These are phyloP conservation scores for Dichomitus squalens DNA, from an alignment of 1,284 basidiomycete species.

Conservation along the genomic window DNA sequence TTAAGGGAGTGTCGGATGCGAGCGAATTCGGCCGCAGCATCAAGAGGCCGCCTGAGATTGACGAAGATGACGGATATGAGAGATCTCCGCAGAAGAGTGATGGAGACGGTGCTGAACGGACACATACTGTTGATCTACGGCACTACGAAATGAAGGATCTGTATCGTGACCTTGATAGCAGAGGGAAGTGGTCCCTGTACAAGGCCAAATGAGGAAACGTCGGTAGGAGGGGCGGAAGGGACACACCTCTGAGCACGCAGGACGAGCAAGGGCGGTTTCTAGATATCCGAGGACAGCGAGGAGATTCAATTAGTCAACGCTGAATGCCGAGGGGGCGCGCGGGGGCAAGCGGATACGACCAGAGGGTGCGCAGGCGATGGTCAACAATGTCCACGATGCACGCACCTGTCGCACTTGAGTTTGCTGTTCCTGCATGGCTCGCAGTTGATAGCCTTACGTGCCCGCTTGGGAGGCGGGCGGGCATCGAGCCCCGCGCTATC, in stretches of 20 bases:
- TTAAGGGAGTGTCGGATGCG: constrained; percentile 73
- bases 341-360: background rate
- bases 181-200: constrained; percentile 65
- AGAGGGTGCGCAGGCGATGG: background rate
- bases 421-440: constrained; percentile 83
- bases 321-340: background rate
- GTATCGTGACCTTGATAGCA: constrained; percentile 62
- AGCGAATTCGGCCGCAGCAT: constrained; percentile 72
- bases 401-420: constrained; percentile 80
- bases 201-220: constrained; percentile 3
- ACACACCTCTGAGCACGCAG: constrained; percentile 72
- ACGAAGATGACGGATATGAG: constrained; percentile 17
- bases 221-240: constrained; percentile 1
- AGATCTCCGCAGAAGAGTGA: constrained; percentile 12
- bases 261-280: constrained; percentile 84
- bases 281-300: constrained; percentile 28
- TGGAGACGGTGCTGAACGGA: constrained; percentile 9
- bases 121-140: constrained; percentile 47
- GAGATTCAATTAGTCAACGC: constrained; percentile 24
- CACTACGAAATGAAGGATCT: constrained; percentile 39
- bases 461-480: constrained; percentile 64
- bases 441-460: constrained; percentile 83
- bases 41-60: constrained; percentile 46
- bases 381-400: constrained; percentile 7
- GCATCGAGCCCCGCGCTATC: constrained; percentile 20